These are phyloP conservation scores for Salicornia ramosissima DNA, from an alignment of 148 eudicot species.

Conservation along the genomic window DNA sequence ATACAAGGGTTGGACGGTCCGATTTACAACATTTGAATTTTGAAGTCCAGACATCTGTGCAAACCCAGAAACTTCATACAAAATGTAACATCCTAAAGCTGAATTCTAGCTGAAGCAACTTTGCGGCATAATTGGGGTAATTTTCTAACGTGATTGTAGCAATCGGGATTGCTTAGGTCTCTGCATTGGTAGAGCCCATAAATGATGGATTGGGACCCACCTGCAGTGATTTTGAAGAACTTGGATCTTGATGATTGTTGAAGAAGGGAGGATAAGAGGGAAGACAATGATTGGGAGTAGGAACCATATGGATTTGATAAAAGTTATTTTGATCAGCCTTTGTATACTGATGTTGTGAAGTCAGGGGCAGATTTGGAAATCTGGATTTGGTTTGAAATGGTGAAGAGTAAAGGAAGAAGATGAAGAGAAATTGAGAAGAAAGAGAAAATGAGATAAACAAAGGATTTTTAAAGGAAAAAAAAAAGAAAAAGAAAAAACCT, in stretches of 20 bases:
- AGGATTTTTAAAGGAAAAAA: too few species aligned
- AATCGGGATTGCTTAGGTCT: conserved; percentile 59
- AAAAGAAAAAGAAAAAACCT: too few species aligned
- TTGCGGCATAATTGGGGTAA: conserved; percentile 59
- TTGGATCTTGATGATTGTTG: conserved; percentile 71
- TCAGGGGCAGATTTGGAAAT: conserved; percentile 41
- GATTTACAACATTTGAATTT: too few species aligned
- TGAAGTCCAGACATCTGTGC: conserved; percentile 74
- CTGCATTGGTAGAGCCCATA: conserved; percentile 81
- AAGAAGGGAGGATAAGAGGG: conserved; percentile 52
- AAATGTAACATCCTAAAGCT: conserved; percentile 76
- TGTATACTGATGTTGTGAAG: conserved; percentile 61
- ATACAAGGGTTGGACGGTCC: too few species aligned
- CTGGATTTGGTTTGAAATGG: conserved; percentile 18
- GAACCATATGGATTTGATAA: conserved; percentile 82
- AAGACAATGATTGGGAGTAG: too few species aligned
- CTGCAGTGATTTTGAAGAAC: conserved; percentile 60
- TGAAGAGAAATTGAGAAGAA: too few species aligned
- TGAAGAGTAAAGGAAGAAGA: conserved; percentile 10
- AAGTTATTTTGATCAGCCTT: conserved; percentile 77
- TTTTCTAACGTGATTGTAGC: too few species aligned
- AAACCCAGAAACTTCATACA: conserved; percentile 75
- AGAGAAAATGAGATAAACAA: too few species aligned
- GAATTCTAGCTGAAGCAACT: conserved; percentile 67
- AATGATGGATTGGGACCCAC: conserved; percentile 51